Evolutionary conservation across 352 stramenopile genomes (phyloP), one percentile per base, ranked within the genome.

Genomic region (Peronospora destructor): DNA sequence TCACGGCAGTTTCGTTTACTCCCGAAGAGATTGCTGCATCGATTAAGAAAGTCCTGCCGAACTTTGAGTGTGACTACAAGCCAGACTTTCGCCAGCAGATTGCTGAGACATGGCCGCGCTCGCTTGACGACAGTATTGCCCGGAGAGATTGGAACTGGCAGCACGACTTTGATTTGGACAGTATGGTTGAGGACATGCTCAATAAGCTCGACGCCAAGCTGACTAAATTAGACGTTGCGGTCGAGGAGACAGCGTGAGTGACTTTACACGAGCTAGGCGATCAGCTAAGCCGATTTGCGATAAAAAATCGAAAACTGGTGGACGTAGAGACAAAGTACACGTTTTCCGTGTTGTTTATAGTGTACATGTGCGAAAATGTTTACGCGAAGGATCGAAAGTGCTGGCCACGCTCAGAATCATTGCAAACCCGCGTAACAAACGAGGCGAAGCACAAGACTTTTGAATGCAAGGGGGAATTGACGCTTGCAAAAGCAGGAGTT

Each of bases 1-100:
- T 97, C 42, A 90, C 84, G 21, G 85, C 85, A 33, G 68, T 95
- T 52, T 94, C 79, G 26, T 96, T 96, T 69, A 95, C 83, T 13
- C 87, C 88, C 0, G 75, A 68, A 37, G 66, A 96, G 56, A 70
- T 97, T 21, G 88, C 68, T 0, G 72, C 57, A 33, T 88, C 82
- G 12, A 96, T 97, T 53, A 57, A 83, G 49, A 91, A 91, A 69
- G 50, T 91, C 29, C 76, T 97, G 41, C 88, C 88, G 17, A 66
- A 58, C 55, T 96, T 96, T 64, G 57, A 85, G 61, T 94, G 94
- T 45, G 64, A 71, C 39, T 96, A 95, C 66, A 73, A 74, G 51
- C 86, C 87, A 0, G 88, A 96, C 59, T 95, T 93, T 57, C 73
- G 88, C 35, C 87, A 97, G 68, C 59, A 87, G 42, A 97, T 97